These are phyloP conservation scores for Nakaseomyces glabratus DNA, from an alignment of 1,139 yeast species.

Conservation along the genomic window DNA sequence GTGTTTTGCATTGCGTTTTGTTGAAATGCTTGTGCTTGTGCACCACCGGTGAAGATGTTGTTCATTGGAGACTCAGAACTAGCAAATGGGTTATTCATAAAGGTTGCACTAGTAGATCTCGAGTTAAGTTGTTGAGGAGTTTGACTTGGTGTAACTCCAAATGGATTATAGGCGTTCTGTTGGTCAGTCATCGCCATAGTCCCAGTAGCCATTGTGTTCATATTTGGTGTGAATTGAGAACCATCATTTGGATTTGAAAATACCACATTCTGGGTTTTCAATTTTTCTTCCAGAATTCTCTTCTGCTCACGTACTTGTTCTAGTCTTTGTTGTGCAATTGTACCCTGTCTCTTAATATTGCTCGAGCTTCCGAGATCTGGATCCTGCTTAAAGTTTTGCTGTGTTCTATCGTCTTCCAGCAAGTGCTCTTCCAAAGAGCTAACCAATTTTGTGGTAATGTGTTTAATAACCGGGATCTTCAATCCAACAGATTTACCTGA, in stretches of 20 bases:
- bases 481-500: conserved; percentile 86
- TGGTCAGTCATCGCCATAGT: conserved; percentile 13
- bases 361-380: conserved; percentile 10
- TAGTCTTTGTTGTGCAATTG: conserved; percentile 22
- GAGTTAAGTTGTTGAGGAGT: no score
- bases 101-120: no score
- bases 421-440: conserved; percentile 75
- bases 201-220: conserved; percentile 9
- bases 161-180: conserved; percentile 19
- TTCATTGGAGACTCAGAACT: no score
- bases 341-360: conserved; percentile 10
- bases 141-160: conserved; percentile 2
- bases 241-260: conserved; percentile 12
- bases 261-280: conserved; percentile 22
- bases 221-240: conserved; percentile 22
- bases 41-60: no score
- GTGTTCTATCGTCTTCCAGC: conserved; percentile 16
- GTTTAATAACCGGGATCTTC: conserved; percentile 91
- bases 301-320: conserved; percentile 27
- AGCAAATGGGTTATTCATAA: no score
- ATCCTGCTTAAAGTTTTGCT: conserved; percentile 11
- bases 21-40: no score
- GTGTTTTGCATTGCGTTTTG: no score
- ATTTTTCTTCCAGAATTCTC: conserved; percentile 23
- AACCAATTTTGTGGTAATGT: conserved; percentile 91